Percentiles rank a stretch among this genome's conserved stretches.
Conservation (phyloP, 805 yeast species). For the Metschnikowia rubicola region DNA sequence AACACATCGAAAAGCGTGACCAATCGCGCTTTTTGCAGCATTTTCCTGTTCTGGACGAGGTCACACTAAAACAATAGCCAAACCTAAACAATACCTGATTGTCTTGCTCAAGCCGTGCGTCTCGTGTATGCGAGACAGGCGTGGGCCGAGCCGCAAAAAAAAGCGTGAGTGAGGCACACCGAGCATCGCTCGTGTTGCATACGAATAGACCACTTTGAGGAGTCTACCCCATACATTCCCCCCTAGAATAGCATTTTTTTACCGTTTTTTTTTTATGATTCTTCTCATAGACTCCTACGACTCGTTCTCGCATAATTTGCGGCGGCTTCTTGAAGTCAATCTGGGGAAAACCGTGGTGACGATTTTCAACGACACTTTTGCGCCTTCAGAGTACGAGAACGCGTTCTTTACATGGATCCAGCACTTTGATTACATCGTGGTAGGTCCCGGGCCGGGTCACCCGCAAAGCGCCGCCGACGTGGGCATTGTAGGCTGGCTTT, state of each 20-base stretch:
- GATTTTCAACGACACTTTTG: conserved; percentile 60
- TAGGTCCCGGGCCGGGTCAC: conserved; percentile 98
- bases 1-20: too few species aligned
- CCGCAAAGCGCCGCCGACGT: conserved; percentile 63
- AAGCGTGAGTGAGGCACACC: background rate
- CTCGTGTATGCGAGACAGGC: conserved; percentile 1
- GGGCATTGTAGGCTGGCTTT: conserved; percentile 69
- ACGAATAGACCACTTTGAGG: too few species aligned
- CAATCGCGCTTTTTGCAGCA: too few species aligned
- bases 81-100: too few species aligned
- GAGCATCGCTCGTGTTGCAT: background rate
- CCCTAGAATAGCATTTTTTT: background rate
- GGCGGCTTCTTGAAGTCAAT: conserved; percentile 53
- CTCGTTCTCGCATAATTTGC: conserved; percentile 85
- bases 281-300: conserved; percentile 90
- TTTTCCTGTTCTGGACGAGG: too few species aligned
- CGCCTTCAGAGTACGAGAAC: conserved; percentile 24
- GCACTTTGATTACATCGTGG: conserved; percentile 66
- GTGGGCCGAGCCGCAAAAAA: background rate
- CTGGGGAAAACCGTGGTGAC: conserved; percentile 50
- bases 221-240: too few species aligned
- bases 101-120: background rate
- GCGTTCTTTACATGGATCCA: conserved; percentile 44
- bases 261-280: conserved; percentile 32
- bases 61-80: too few species aligned